Evolutionary conservation across 495 filamentous ascomycete species (phyloP).

Genomic region (Penicillium macrosclerotiorum): DNA sequence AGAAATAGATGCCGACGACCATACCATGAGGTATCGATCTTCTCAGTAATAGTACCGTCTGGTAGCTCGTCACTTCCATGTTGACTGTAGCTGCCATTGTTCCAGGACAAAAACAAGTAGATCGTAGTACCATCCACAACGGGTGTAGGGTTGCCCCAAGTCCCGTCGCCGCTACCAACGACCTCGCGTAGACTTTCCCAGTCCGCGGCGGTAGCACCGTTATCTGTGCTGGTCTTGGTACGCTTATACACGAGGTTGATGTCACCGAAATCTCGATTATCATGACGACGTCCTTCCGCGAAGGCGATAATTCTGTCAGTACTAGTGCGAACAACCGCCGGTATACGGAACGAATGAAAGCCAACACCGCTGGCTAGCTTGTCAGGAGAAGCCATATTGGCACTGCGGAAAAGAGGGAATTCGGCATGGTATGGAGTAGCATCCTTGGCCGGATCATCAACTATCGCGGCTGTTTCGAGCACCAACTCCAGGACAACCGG

Average conservation of each 20-base stretch:
- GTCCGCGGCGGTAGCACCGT: background rate
- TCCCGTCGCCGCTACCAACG: background rate
- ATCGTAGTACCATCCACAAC: slow-evolving; percentile 2
- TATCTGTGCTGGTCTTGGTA: background rate
- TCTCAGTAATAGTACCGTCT: background rate
- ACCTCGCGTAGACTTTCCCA: slow-evolving; percentile 3
- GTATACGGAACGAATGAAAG: slow-evolving; percentile 3
- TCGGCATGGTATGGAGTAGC: background rate
- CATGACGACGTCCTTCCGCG: slow-evolving; percentile 1
- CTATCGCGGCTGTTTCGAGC: background rate
- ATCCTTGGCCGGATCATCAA: slow-evolving; percentile 1
- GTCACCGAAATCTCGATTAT: slow-evolving; percentile 3
- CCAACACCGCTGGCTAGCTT: slow-evolving; percentile 2
- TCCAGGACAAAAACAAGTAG: slow-evolving; percentile 4
- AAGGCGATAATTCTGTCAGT: slow-evolving; percentile 1
- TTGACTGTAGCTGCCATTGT: slow-evolving; percentile 3
- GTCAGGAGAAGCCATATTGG: slow-evolving; percentile 1
- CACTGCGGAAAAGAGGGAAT: slow-evolving; percentile 3
- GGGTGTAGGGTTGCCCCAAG: background rate
- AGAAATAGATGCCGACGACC: background rate
- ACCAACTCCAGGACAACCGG: background rate
- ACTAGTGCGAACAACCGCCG: background rate
- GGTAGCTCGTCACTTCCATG: background rate
- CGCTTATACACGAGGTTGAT: slow-evolving; percentile 4
- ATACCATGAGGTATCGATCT: background rate